Evolutionary conservation across 768 basidiomycete species (phyloP).

Genomic region (Russula virescens): DNA sequence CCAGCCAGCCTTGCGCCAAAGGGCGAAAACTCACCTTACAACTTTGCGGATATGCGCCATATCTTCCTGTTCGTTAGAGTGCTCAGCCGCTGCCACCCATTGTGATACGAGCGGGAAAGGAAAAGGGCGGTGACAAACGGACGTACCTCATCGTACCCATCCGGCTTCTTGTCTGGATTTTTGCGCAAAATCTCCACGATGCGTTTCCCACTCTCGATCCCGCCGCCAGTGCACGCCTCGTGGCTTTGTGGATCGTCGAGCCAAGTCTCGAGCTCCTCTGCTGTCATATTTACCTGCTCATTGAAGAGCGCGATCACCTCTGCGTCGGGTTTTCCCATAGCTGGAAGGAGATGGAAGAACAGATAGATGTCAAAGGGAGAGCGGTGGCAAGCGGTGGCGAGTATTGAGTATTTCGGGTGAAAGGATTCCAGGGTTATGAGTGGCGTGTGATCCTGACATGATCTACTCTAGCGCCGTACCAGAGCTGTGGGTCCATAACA

Average conservation of each 20-base stretch:
- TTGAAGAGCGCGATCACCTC: slow-evolving; percentile 32
- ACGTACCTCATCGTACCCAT: slow-evolving; percentile 29
- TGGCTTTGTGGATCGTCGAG: slow-evolving; percentile 30
- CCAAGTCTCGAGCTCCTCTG: too few relatives aligned
- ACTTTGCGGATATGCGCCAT: slow-evolving; percentile 34
- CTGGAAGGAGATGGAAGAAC: not conserved
- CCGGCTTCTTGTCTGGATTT: slow-evolving; percentile 31
- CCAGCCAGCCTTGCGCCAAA: not conserved
- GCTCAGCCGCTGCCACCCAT: not conserved
- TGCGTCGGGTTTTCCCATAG: slow-evolving; percentile 29
- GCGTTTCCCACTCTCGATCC: slow-evolving; percentile 32
- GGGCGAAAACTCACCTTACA: slow-evolving; percentile 26
- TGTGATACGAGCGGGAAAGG: too few relatives aligned
- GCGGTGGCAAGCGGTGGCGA: too few relatives aligned
- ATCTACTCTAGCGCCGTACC: too few relatives aligned
- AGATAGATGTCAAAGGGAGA: not conserved
- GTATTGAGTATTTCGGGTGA: too few relatives aligned
- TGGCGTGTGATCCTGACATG: too few relatives aligned
- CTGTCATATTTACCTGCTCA: slow-evolving; percentile 32
- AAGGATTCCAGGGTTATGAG: too few relatives aligned
- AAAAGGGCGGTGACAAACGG: too few relatives aligned
- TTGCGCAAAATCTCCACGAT: slow-evolving; percentile 33
- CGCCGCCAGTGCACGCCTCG: slow-evolving; percentile 32
- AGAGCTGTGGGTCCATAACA: too few relatives aligned
- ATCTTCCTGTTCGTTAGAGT: slow-evolving; percentile 27